phyloP scores from a whole-genome alignment of 2,329 filamentous ascomycete species.

The Trichoderma hamatum region DNA sequence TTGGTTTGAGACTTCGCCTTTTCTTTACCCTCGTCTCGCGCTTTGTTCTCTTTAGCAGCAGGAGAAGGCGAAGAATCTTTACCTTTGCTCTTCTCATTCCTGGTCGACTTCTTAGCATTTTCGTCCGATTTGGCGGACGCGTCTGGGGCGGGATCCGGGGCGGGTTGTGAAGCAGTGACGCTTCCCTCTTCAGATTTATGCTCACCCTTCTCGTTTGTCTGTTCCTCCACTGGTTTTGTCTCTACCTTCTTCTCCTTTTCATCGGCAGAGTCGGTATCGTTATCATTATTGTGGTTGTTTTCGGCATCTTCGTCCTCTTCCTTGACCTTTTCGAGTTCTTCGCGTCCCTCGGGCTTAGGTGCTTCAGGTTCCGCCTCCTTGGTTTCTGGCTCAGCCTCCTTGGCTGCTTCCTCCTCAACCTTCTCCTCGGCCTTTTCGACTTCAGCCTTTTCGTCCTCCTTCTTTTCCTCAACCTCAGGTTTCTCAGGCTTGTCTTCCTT shows the following conservation, averaged over 20 bases:
- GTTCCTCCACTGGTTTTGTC: slow-evolving; percentile 33
- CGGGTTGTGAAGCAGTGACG: slow-evolving; percentile 16
- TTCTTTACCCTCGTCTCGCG: slow-evolving; percentile 30
- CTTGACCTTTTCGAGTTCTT: slow-evolving; percentile 35
- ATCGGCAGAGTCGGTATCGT: slow-evolving; percentile 35
- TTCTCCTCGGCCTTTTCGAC: slow-evolving; percentile 28
- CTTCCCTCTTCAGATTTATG: slow-evolving; percentile 1
- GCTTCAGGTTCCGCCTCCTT: slow-evolving; percentile 26
- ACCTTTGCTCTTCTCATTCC: slow-evolving; percentile 21
- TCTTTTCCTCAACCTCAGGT: slow-evolving; percentile 18
- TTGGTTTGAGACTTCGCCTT: slow-evolving; percentile 25
- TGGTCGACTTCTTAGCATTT: slow-evolving; percentile 18
- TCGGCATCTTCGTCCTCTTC: slow-evolving; percentile 35
- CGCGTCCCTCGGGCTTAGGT: slow-evolving; percentile 29
- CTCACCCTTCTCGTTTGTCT: slow-evolving; percentile 28
- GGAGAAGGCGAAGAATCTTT: slow-evolving; percentile 25
- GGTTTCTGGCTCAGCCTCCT: slow-evolving; percentile 34
- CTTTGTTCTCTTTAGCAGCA: slow-evolving; percentile 26
- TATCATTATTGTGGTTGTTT: slow-evolving; percentile 33
- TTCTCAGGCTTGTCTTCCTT: slow-evolving; percentile 26
- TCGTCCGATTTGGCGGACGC: slow-evolving; percentile 6
- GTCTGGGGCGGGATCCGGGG: slow-evolving; percentile 2
- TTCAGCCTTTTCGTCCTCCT: neutral
- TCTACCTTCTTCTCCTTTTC: slow-evolving; percentile 27
- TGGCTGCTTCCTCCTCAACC: slow-evolving; percentile 24